Base-by-base conservation (phyloP, 2,329 filamentous ascomycete genomes). In the Westerdykella aurantiaca region DNA sequence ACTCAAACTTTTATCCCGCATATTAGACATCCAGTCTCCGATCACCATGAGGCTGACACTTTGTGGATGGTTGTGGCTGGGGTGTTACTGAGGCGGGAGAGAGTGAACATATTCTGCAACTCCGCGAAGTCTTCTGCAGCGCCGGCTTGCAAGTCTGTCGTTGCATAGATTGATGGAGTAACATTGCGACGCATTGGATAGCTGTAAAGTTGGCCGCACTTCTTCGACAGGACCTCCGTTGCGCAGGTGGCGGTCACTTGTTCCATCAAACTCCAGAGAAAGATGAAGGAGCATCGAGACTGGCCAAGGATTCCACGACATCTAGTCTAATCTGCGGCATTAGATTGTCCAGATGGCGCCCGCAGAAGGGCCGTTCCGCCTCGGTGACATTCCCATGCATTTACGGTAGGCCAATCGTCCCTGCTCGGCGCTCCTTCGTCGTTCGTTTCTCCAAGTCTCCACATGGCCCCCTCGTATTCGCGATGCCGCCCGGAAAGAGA, bases 81-180 rank as follows among this genome's bases (percentile, higher is more conserved):
- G 31, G 46, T 52, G 48, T 47, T 52, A 52, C 50, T 51, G 52
- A 51, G 41, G 48, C 44, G 47, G 50, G 52, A 46, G 22, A 51
- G 33, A 35, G 33, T 35, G 13, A 35, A 14, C 6, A 7, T 18
- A 2, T 14, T 13, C 9, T 29, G 10, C 25, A 4, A 29, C 25
- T 29, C 25, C 33, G 5, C 33, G n/a, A 9, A 16, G 11, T 35
- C 33, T 35, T 35, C 33, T 35, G 33, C n/a, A 35, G 33, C 33
- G 17, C 33, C 33, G 33, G n/a, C 33, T 6, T 35, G n/a, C 33
- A 18, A 9, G 33, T 35, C 25, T 9, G 25, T 3, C 33, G 33
- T 18, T 35, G 33, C 17, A 35, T 35, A 35, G 11, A 35, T 35
- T 3, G 17, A 35, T 16, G 33, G 33, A 35, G 33, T 16, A 14